Base-by-base conservation (phyloP, 129 eudicot species). In the Scalesia atractyloides region DNA sequence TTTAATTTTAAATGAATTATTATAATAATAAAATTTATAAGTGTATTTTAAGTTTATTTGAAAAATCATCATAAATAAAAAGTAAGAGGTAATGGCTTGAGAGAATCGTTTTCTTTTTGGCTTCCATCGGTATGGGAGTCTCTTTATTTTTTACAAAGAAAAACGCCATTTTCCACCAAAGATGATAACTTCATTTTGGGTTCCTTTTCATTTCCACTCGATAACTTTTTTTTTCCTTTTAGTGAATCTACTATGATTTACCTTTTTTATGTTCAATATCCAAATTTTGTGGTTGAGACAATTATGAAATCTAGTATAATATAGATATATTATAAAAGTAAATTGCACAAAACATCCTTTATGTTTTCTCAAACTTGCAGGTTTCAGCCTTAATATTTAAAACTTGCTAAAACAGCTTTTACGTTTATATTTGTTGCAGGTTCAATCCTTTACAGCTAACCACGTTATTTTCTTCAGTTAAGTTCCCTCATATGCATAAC, bases 81-180 rank as follows among this genome's bases (percentile, higher is more conserved):
- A 24, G 17, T 58, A 16, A 39, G 20, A 60, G 4, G 12, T 5
- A 16, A 5, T 46, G 41, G 10, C 19, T 50, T 39, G 47, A 41
- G 53, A 43, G 36, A 67, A 67, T 58, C 7, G 49, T 58, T 18
- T 24, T 57, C 64, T 36, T 60, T 58, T 77, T 26, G 36, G 70
- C 17, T 62, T 77, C 46, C 50, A 24, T 78, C 50, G 30, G 69
- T 66, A 41, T 78, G 71, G 77, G 58, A 63, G 20, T 18, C 58
- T 5, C 30, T 46, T 47, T 50, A 61, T 59, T 6, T 39, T 30
- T 77, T 69, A 49, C 33, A 13, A 56, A 75, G 54, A 69, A 56
- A 75, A 66, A 76, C 24, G 24, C 54, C 76, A 51, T 20, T 68
- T 62, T 49, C 66, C 76, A 70, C 66, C 59, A 61, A 77, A 77